Percentiles rank a stretch among this genome's conserved stretches.
Evolutionary conservation across 1,284 basidiomycete species (phyloP).

Genomic region (Apiotrichum sp.): DNA sequence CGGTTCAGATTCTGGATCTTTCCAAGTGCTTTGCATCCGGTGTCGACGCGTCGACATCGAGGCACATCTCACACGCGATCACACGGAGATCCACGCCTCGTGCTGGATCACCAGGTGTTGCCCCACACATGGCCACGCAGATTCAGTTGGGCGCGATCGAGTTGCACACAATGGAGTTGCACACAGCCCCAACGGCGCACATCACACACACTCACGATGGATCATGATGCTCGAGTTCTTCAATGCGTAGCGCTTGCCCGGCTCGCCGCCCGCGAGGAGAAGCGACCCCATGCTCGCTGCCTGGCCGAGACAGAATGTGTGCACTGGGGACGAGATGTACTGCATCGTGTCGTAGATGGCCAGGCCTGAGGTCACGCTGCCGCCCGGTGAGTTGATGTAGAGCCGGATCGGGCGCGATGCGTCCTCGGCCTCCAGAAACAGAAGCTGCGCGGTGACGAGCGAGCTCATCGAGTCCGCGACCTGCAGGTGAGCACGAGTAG

Average conservation of each 20-base stretch:
- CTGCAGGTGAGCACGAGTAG: slow-evolving; percentile 47
- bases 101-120: too few relatives aligned
- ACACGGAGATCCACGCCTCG: too few relatives aligned
- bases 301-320: slow-evolving; percentile 88
- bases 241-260: slow-evolving; percentile 78
- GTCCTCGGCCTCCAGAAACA: slow-evolving; percentile 91
- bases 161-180: neutral
- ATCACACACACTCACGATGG: slow-evolving; percentile 61
- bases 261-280: slow-evolving; percentile 75
- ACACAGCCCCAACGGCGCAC: too few relatives aligned
- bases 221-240: slow-evolving; percentile 95
- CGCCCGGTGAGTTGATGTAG: slow-evolving; percentile 91
- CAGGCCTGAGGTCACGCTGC: slow-evolving; percentile 84
- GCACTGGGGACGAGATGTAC: slow-evolving; percentile 87
- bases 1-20: too few relatives aligned
- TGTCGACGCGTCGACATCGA: too few relatives aligned
- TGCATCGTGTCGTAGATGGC: slow-evolving; percentile 87
- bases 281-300: slow-evolving; percentile 91
- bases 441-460: slow-evolving; percentile 76
- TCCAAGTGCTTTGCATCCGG: too few relatives aligned
- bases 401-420: slow-evolving; percentile 83
- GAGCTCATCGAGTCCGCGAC: slow-evolving; percentile 78
- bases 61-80: too few relatives aligned
- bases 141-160: too few relatives aligned
- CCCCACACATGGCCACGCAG: too few relatives aligned